Percentiles rank a stretch among this genome's conserved stretches.
Evolutionary conservation across 2,329 filamentous ascomycete genomes (phyloP).

Genomic region (Paecilomyces variotii): DNA sequence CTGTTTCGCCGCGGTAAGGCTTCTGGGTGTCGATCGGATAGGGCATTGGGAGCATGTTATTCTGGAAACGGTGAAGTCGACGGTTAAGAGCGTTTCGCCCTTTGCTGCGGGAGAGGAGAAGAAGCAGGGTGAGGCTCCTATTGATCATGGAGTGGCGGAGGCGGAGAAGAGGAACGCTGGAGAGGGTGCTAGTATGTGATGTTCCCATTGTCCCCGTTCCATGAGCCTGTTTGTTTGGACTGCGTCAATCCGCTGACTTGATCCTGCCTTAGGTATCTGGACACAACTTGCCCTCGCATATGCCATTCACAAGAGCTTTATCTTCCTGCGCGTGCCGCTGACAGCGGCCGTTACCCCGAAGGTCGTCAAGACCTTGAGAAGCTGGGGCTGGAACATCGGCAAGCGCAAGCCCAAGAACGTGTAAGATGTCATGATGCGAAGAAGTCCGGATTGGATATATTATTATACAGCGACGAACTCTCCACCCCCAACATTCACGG

Average conservation of each 20-base stretch:
- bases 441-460: neutral
- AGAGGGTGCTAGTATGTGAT: conserved; percentile 64
- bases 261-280: conserved; percentile 48
- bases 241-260: conserved; percentile 8
- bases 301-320: conserved; percentile 95
- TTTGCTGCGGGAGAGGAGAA: conserved; percentile 31
- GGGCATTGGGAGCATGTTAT: conserved; percentile 47
- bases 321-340: conserved; percentile 88
- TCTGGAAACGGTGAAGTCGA: conserved; percentile 29
- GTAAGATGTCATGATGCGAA: neutral
- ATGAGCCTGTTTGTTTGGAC: neutral
- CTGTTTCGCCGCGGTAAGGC: conserved; percentile 80
- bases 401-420: conserved; percentile 51
- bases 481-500: neutral
- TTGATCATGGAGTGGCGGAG: conserved; percentile 48
- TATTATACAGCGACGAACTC: neutral
- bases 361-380: conserved; percentile 78
- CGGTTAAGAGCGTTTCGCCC: conserved; percentile 33
- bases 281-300: conserved; percentile 92
- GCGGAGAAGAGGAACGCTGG: conserved; percentile 54
- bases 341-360: conserved; percentile 87
- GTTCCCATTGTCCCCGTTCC: neutral
- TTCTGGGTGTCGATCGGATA: conserved; percentile 78
- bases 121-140: conserved; percentile 10
- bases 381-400: conserved; percentile 93